Percentiles rank a stretch among this genome's conserved stretches.
These are phyloP conservation scores for Funneliformis geosporum DNA, from an alignment of 192 early-diverging fungal genomes.

Conservation along the genomic window DNA sequence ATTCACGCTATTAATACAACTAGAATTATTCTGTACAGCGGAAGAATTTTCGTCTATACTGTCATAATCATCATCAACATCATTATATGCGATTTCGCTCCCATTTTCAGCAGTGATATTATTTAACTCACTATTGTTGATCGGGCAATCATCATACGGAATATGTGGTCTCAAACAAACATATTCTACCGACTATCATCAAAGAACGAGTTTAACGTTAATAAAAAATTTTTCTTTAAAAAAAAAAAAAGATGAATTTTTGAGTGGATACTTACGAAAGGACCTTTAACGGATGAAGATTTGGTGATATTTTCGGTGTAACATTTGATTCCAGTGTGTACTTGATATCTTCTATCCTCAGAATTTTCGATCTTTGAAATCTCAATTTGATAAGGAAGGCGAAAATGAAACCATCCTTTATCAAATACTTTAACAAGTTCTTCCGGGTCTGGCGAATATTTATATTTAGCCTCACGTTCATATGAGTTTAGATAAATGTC, in stretches of 20 bases:
- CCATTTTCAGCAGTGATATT: not conserved
- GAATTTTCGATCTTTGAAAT: constrained; percentile 3
- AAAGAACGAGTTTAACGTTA: not conserved
- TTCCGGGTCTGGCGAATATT: constrained; percentile 11
- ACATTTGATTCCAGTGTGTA: constrained; percentile 19
- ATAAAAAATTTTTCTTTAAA: not conserved
- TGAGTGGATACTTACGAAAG: not conserved
- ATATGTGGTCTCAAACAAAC: constrained; percentile 18
- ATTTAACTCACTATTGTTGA: not conserved
- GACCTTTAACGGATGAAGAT: not conserved
- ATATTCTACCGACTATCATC: constrained; percentile 2
- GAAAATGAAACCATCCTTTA: constrained; percentile 16
- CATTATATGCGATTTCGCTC: not conserved
- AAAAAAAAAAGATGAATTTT: not conserved
- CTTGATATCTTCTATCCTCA: constrained; percentile 21
- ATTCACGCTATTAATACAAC: not conserved
- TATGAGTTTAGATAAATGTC: constrained; percentile 21
- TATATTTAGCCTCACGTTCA: not conserved
- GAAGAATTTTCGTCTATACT: not conserved
- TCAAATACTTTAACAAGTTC: not conserved
- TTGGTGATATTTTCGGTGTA: not conserved
- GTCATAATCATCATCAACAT: not conserved
- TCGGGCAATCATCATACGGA: not conserved
- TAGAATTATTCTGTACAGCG: not conserved
- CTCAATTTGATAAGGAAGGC: not conserved